These are phyloP conservation scores for Cryptosporidium felis DNA, from an alignment of 169 alveolate genomes.

Conservation along the genomic window DNA sequence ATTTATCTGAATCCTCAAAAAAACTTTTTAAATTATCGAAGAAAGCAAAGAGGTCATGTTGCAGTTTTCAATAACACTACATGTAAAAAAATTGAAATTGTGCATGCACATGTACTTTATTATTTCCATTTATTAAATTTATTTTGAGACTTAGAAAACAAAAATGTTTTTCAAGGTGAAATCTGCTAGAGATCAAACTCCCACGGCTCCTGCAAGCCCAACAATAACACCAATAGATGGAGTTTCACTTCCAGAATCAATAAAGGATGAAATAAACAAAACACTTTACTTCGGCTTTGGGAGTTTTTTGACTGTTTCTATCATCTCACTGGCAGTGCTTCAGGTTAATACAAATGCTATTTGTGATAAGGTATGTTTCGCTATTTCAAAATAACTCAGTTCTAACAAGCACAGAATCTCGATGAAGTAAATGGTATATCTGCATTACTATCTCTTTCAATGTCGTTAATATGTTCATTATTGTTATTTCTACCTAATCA, in stretches of 20 bases:
- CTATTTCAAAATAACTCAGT: neutral
- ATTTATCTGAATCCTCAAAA: conserved; percentile 48
- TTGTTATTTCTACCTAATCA: conserved; percentile 36
- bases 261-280: conserved; percentile 5
- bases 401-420: conserved; percentile 23
- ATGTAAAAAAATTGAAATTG: neutral
- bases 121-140: neutral
- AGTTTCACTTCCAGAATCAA: neutral
- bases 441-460: conserved; percentile 48
- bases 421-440: conserved; percentile 62
- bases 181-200: conserved; percentile 7
- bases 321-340: conserved; percentile 42
- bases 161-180: conserved; percentile 59
- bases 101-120: conserved; percentile 11
- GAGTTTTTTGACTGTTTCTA: conserved; percentile 14
- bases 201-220: conserved; percentile 70
- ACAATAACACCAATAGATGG: neutral
- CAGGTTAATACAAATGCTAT: conserved; percentile 39
- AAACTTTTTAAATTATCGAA: conserved; percentile 48
- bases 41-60: conserved; percentile 60
- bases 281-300: conserved; percentile 53
- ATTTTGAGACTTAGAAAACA: neutral
- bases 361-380: conserved; percentile 44
- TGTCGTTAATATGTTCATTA: conserved; percentile 36
- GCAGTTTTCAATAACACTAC: conserved; percentile 41